Base-by-base conservation (phyloP, 2,329 filamentous ascomycete genomes). In the Colletotrichum coccodes region DNA sequence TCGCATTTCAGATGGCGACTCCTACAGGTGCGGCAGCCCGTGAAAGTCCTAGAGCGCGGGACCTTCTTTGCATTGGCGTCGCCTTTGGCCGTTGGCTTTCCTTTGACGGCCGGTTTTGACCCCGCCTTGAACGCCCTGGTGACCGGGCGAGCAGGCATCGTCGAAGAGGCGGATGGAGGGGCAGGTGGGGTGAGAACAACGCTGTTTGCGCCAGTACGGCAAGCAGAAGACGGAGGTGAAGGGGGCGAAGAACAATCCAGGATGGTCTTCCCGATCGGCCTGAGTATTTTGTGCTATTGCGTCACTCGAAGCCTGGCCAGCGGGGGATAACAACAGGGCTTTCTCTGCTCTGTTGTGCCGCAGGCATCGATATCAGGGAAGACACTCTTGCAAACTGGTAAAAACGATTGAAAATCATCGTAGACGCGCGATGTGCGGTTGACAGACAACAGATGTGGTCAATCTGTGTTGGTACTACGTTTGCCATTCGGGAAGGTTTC, bases 1-100 rank as follows among this genome's bases (percentile, higher is more conserved):
- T 85, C 83, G 64, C 82, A 84, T 73, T 84, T 85, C 32, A 79
- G 75, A 71, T 84, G 82, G 16, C 83, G 78, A 60, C 72, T 77
- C 21, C 78, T 73, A 68, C 78, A 79, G 14, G 76, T 79, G 16
- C 76, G 75, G 32, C 78, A 79, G 28, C 78, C 77, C 4, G 78
- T 79, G 46, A 79, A 79, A 1, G 76, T 79, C 66, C 63, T 69
- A 8, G 68, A 64, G 16, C 59, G 58, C 14, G 54, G 62, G 26
- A 64, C 62, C 36, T 36, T 64, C 46, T 64, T 64, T 12, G 62
- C 28, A 44, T 14, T 21, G 14, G 18, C 53, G 38, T 28, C 1
- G n/a, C 34, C 36, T 5, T 38, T 34, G 23, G 54, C 7, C 14
- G 36, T 18, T 34, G 49, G 30, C 57, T 53, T 56, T 32, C 34